Base-by-base conservation (phyloP, 1,284 basidiomycete genomes). In the Rhodotorula sp. region DNA sequence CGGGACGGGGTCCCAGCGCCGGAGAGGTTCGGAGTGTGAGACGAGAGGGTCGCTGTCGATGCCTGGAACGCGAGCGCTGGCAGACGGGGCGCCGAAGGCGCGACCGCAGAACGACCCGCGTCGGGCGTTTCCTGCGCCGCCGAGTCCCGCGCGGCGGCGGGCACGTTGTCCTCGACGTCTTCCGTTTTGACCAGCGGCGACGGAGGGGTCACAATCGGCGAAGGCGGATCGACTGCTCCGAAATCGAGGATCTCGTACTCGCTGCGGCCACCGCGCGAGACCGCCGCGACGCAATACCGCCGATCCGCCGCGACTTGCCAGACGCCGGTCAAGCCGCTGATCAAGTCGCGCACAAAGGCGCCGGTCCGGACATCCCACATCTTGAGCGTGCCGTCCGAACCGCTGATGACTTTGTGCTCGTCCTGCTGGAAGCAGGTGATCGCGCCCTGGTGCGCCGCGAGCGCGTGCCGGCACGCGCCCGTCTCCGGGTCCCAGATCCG, bases 361-460 rank as follows among this genome's bases (percentile, higher is more conserved):
- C 94, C 93, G 69, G 93, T 91, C 60, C 88, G 85, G 71, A 95
- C 87, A 80, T 97, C 91, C 95, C 95, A 97, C 87, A 97, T 91
- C 85, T 97, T 97, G 76, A 97, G 85, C 57, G 91, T 93, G n/a
- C 94, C 95, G 78, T 97, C 94, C 16, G 90, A 91, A 12, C 95
- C 94, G 77, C 90, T 92, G 58, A 97, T 86, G 63, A 97, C 92
- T 81, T 96, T 96, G 85, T 92, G 91, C 80, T 97, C 94, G 80
- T 97, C 94, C 79, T 97, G 94, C 82, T 94, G 91, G 87, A 97
- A 97, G 82, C 94, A 97, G 12, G 94, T 97, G 78, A 97, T 97
- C 18, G 94, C 93, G 31, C 93, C 93, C 5, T 91, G 90, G 81
- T 97, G 94, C 1, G 91, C 92, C 1, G 90, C 88, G 56, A 97